Evolutionary conservation across 1,284 basidiomycete species (phyloP), one percentile per base, ranked within the genome.

Genomic region (Bjerkandera adusta): DNA sequence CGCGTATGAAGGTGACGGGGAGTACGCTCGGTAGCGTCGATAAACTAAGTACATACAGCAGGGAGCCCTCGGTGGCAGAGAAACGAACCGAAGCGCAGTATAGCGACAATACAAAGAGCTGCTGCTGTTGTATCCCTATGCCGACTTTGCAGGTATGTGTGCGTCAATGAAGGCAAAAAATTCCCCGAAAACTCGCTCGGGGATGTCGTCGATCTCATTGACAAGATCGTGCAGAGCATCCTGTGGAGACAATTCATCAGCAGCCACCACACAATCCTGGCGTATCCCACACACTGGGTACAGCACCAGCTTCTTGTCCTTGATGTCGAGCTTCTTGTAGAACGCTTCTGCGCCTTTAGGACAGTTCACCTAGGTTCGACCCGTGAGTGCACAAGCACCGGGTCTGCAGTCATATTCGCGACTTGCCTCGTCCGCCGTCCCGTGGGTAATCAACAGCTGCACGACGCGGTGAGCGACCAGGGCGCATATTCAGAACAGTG

Each of bases 171-270:
- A 88, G 1, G 70, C 51, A 21, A 76, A 65, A 46, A 78, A 70
- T 49, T 79, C 77, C 13, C 81, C 71, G 1, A 69, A 67, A 15
- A 83, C 59, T 45, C 71, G 72, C 52, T 85, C 79, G 58, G 79
- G 77, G 4, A 88, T 75, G 7, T 79, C 81, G 38, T 84, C 75
- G 0, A 83, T 80, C 10, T 95, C 92, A 56, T 91, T 88, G 38
- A 88, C 81, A 7, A 90, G 68, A 59, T 92, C 91, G 57, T 94
- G 91, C 58, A 75, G 84, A 21, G 80, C 85, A 18, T 77, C 81
- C 81, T 90, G 15, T 15, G 35, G 33, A 18, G 16, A 35, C 12
- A 29, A 38, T 10, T 36, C 20, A n/a, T 39, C 26, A 7, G 38
- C 29, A 3, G 16, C n/a, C n/a, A n/a, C 18, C 45, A 43, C n/a